phyloP scores from a whole-genome alignment of 2,329 filamentous ascomycete species.

The Fusarium begoniae region DNA sequence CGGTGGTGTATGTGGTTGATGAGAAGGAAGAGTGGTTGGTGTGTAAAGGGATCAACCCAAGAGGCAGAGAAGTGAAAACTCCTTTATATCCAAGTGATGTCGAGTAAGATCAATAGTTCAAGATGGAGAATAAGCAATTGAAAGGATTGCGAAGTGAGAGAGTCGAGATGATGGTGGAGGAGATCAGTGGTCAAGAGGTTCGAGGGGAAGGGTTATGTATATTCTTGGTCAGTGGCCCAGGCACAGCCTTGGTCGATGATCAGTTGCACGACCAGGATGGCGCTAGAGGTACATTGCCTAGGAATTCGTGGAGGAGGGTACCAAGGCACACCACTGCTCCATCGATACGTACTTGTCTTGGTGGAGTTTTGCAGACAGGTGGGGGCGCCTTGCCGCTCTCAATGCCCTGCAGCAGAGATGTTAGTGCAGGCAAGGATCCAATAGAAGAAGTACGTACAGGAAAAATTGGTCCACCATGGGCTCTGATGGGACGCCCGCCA shows the following conservation, averaged over 20 bases:
- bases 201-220: constrained; percentile 44
- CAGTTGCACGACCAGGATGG: constrained; percentile 39
- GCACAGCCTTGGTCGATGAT: constrained; percentile 45
- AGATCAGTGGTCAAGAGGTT: constrained; percentile 25
- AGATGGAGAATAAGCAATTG: constrained; percentile 34
- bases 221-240: constrained; percentile 40
- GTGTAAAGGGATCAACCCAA: constrained; percentile 16
- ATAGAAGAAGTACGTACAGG: constrained; percentile 31
- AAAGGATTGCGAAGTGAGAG: constrained; percentile 19
- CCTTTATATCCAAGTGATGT: constrained; percentile 27
- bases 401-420: constrained; percentile 45
- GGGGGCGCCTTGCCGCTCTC: constrained; percentile 32
- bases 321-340: constrained; percentile 38
- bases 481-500: constrained; percentile 26
- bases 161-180: constrained; percentile 35
- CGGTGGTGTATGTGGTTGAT: constrained; percentile 31
- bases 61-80: constrained; percentile 13
- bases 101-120: constrained; percentile 24
- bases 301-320: constrained; percentile 44
- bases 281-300: constrained; percentile 45
- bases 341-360: constrained; percentile 26
- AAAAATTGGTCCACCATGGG: constrained; percentile 21
- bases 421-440: constrained; percentile 34
- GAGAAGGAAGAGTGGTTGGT: neutral
- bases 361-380: constrained; percentile 33